Conservation (phyloP, 2,329 filamentous ascomycete species). For the Neoscytalidium dimidiatum region DNA sequence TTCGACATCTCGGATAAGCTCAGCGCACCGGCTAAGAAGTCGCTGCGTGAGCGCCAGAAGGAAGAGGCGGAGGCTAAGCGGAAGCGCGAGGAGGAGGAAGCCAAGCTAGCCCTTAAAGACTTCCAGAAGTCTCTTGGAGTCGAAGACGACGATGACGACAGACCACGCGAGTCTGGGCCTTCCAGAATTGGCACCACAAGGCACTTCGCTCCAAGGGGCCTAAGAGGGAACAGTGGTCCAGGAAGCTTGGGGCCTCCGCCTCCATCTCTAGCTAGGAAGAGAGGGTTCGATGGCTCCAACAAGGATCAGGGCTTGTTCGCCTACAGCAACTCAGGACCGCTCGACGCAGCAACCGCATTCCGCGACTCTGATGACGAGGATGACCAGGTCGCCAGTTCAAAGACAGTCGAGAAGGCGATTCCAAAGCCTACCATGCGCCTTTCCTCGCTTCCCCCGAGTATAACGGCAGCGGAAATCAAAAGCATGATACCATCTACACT, state of each 20-base stretch:
- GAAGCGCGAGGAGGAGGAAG: conserved; percentile 80
- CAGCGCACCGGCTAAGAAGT: conserved; percentile 80
- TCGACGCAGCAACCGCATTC: conserved; percentile 45
- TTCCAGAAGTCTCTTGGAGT: conserved; percentile 79
- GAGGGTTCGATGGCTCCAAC: conserved; percentile 45
- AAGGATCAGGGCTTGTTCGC: conserved; percentile 40
- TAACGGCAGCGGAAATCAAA: conserved; percentile 52
- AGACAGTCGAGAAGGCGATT: conserved; percentile 48
- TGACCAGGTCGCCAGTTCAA: conserved; percentile 41
- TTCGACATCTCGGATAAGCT: conserved; percentile 77
- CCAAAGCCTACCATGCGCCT: conserved; percentile 59
- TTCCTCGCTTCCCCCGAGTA: conserved; percentile 55
- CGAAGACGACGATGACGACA: conserved; percentile 36
- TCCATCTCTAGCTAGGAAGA: conserved; percentile 44
- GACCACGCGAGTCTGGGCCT: conserved; percentile 21
- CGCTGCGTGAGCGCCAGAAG: conserved; percentile 83
- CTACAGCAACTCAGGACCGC: conserved; percentile 38
- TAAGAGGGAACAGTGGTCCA: conserved; percentile 50
- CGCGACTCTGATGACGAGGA: conserved; percentile 44
- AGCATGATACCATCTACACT: conserved; percentile 56
- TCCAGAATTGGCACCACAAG: conserved; percentile 37
- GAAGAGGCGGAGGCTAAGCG: conserved; percentile 89
- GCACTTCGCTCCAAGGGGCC: conserved; percentile 56
- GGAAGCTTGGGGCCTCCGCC: conserved; percentile 50
- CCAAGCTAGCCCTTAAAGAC: conserved; percentile 80